Base-by-base conservation (phyloP, 805 yeast genomes). In the Starmerella bombicola region DNA sequence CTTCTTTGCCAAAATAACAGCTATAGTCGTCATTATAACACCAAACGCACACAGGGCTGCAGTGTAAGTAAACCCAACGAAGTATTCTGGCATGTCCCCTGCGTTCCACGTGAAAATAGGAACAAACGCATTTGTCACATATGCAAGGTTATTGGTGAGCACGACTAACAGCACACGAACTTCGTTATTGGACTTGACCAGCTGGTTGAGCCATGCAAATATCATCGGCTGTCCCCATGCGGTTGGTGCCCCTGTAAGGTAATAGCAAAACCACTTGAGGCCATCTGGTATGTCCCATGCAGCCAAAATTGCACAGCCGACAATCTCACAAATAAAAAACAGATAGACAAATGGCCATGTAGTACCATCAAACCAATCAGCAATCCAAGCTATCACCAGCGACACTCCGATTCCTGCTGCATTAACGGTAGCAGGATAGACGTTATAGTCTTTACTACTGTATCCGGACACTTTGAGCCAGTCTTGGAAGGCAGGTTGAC, bases 191-290 rank as follows among this genome's bases (percentile, higher is more conserved):
- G 60, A 53, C 20, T 61, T 60, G 16, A 73, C 52, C 20, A 66
- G 50, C 28, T 71, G 58, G 51, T 73, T 73, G 28, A 72, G 66
- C 79, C 78, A 74, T 2, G 74, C 61, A 45, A 67, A 73, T 12
- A 72, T 69, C 47, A 69, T 64, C 2, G 77, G 76, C 56, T 70
- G 77, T 1, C 75, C 78, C 67, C 66, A 66, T 3, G 69, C 52
- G 0, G 68, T 58, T 8, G 75, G 74, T 13, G 68, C 53, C 3
- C 73, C 72, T 3, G 67, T 55, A 35, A 71, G 46, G 47, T 65
- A 71, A 53, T 70, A 74, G 12, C 67, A 59, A 8, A 67, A 56
- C 72, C 75, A 72, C 43, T 71, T 73, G 28, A 66, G 62, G 1
- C 69, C 70, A 10, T 49, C 54, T 1, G 73, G 70, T 22, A 72